Evolutionary conservation across 345 rosid species (phyloP), one percentile per base, ranked within the genome.

Genomic region (Limnanthes douglasii): DNA sequence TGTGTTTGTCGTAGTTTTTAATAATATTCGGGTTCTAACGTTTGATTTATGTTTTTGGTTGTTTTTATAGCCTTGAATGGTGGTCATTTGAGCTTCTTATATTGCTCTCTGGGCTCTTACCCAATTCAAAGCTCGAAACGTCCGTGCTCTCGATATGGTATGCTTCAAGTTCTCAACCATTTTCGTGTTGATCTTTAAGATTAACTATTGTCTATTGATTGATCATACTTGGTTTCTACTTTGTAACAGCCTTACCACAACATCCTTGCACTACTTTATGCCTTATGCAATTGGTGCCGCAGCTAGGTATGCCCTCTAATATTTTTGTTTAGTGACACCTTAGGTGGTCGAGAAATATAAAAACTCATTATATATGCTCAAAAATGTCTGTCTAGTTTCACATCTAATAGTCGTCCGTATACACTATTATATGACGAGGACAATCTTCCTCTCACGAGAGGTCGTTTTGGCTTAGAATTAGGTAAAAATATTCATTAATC

Each of bases 81-180:
- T 72, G 77, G 80, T 46, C 68, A 0, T 66, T 38, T 41, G 80
- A 75, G 58, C 18, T 63, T 15, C 42, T 76, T 24, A 18, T 61
- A 39, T 32, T 76, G n/a, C 29, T 72, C 6, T 59, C 70, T 8
- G 86, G 72, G 8, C 48, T 61, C 32, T 51, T 69, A 32, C 72
- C 80, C 0, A 42, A 76, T 51, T 43, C 75, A 6, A 59, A 53
- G 50, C 62, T 72, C 11, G 75, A 76, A 62, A 61, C 78, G 5
- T 54, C 78, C 12, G 75, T 64, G 4, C 25, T 75, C 26, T 75
- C 80, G 8, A 63, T 75, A 15, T 70, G 80, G 72, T 68, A 64
- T 4, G 41, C 25, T 3, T 21, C 10, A 9, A 8, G 5, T 5
- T 6, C 6, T 11, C 14, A 18, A 21, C 4, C 15, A 11, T 20